A percentile compares a stretch with the other conserved stretches of the same genome.
These are phyloP conservation scores for Penicillium griseofulvum DNA, from an alignment of 2,329 filamentous ascomycete species.

Conservation along the genomic window DNA sequence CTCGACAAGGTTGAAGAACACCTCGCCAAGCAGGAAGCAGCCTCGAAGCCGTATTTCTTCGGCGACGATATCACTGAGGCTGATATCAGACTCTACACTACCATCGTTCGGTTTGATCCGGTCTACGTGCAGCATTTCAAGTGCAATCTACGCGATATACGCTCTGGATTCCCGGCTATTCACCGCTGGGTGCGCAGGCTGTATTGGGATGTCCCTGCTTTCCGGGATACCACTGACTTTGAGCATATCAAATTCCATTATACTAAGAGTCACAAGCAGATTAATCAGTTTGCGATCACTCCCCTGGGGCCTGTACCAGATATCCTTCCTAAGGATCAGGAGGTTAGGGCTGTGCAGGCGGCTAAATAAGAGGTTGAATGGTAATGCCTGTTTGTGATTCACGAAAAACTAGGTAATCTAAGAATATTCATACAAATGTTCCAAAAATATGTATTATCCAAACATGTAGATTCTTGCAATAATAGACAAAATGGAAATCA, in stretches of 20 bases:
- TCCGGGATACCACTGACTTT: conserved; percentile 81
- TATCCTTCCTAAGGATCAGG: conserved; percentile 73
- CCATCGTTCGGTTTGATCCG: conserved; percentile 68
- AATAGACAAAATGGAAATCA: conserved; percentile 18
- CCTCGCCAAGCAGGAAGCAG: conserved; percentile 48
- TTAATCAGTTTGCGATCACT: conserved; percentile 69
- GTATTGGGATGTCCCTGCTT: conserved; percentile 80
- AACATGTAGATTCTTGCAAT: conserved; percentile 4
- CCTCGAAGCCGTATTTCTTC: conserved; percentile 64
- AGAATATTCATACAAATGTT: not conserved
- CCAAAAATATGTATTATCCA: not conserved
- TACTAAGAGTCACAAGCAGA: conserved; percentile 64
- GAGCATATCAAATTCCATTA: conserved; percentile 89
- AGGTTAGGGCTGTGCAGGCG: conserved; percentile 55
- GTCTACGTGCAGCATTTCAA: conserved; percentile 82
- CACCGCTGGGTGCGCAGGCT: conserved; percentile 79
- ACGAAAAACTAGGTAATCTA: not conserved
- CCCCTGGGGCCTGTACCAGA: conserved; percentile 81
- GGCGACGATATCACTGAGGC: conserved; percentile 75
- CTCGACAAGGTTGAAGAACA: conserved; percentile 75
- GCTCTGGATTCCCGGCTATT: conserved; percentile 75
- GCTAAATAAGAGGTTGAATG: conserved; percentile 3
- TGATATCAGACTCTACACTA: conserved; percentile 73
- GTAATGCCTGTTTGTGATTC: not conserved
- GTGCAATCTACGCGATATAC: conserved; percentile 81